Evolutionary conservation across 2,329 filamentous ascomycete genomes (phyloP).

Genomic region (Sporothrix pallida): DNA sequence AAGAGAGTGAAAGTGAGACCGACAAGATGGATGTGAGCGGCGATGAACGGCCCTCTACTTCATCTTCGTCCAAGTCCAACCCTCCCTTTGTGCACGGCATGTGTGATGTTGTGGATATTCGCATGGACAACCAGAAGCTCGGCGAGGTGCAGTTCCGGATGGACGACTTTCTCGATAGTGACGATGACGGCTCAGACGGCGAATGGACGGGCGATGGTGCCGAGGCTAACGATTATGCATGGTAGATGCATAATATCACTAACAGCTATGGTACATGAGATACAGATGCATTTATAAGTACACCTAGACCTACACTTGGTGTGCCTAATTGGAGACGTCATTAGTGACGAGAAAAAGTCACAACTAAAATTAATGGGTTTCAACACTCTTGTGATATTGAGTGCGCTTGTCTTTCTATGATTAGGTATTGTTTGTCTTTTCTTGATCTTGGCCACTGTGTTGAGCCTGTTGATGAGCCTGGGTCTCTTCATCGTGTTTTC

Average conservation of each 20-base stretch:
- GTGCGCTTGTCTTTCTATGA: too few species aligned
- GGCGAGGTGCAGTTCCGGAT: slow-evolving; percentile 71
- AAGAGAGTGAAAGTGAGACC: slow-evolving; percentile 31
- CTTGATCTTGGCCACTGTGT: background rate
- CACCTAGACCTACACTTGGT: too few species aligned
- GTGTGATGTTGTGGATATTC: slow-evolving; percentile 72
- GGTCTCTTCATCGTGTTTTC: background rate
- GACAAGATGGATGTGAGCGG: slow-evolving; percentile 32
- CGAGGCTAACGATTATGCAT: slow-evolving; percentile 38
- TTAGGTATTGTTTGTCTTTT: background rate
- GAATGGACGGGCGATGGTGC: slow-evolving; percentile 53
- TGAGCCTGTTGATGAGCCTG: background rate
- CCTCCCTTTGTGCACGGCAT: slow-evolving; percentile 65
- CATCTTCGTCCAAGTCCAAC: slow-evolving; percentile 34
- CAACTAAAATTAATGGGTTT: too few species aligned
- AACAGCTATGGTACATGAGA: too few species aligned
- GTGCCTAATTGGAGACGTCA: too few species aligned
- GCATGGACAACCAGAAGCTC: slow-evolving; percentile 77
- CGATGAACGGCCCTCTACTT: background rate
- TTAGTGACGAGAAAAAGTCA: too few species aligned
- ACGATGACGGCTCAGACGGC: slow-evolving; percentile 61
- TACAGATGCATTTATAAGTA: too few species aligned
- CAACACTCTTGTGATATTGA: too few species aligned
- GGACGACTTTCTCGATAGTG: slow-evolving; percentile 70
- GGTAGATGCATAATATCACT: slow-evolving; percentile 33